Base-by-base conservation (phyloP, 1,284 basidiomycete species). In the Ceratobasidium sp. region DNA sequence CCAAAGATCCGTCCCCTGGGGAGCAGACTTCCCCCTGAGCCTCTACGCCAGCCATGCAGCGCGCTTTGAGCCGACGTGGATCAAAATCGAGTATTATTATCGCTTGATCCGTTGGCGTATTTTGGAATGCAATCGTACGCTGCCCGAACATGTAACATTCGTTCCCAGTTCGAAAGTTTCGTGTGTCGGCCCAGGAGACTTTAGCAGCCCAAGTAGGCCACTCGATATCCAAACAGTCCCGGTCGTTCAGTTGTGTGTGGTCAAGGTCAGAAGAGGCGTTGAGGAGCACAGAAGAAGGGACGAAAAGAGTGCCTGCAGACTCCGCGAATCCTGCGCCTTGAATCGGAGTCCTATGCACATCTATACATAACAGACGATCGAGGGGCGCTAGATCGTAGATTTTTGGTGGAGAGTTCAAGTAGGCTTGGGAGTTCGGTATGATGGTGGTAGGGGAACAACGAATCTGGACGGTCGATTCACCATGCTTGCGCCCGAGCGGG, bases 21-120 rank as follows among this genome's bases (percentile, higher is more conserved):
- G 44, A 12, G 23, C 49, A 64, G 20, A 75, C 33, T 28, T 42
- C 61, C 15, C 60, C 61, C 28, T 42, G 20, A 26, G 53, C 13
- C 2, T 44, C 64, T 20, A 55, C 33, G n/a, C 53, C 28, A 10
- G 23, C 12, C 53, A 60, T 58, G 9, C 18, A 20, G 23, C 55
- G 20, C 40, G 55, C 40, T 18, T 40, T 42, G 12, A 75, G 33
- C n/a, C 72, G 26, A 4, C 28, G 46, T n/a, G 42, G 60, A 28
- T 75, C 61, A 20, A 75, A 75, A 55, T 75, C 72, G 26, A 75
- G 61, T 18, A 75, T 53, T 7, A 64, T n/a, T n/a, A 75, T 75
- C 28, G 23, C 51, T 26, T 61, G 20, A 15, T 53, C 58, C 15
- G 18, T 51, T 40, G 58, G 33, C 33, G 33, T 33, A 28, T 42